Base-by-base conservation (phyloP, 768 basidiomycete genomes). In the Tylopilus felleus region DNA sequence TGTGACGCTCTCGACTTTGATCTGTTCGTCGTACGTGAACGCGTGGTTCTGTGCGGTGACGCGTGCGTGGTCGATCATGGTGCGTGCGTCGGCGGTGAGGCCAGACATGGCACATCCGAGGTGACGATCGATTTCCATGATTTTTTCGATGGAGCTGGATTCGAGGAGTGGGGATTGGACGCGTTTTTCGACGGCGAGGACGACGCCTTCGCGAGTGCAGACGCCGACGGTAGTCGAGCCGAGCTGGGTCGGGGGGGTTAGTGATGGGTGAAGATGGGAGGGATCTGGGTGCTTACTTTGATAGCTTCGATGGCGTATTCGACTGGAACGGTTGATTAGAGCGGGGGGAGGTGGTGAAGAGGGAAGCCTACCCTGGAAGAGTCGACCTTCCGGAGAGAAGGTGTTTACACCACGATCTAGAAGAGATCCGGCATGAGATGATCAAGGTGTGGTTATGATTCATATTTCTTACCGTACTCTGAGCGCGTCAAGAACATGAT, bases 281-380 rank as follows among this genome's bases (percentile, higher is more conserved):
- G 6, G 64, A 49, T 21, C 2, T 13, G 4, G n/a, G n/a, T 41
- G 43, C 52, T 43, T 21, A 94, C 94, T 75, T 97, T 98, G 73
- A 98, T 98, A 8, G 97, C 97, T 68, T 99, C 97, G 70, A 98
- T 99, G 48, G 97, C 97, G 79, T 98, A 98, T 75, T 99, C 97
- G 73, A 99, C 96, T 98, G 62, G 2, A 31, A 23, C n/a, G 33
- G 14, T 52, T 21, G 47, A 36, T 71, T 21, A 69, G 66, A 49
- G 19, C 27, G 40, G 14, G 21, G 14, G 27, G 49, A 25, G 49
- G 27, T 45, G 10, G 23, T 22, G 45, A 38, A 47, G 48, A 35
- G 19, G n/a, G 5, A 7, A 16, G 65, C 75, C 46, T 59, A 95
- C 96, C 96, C 85, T 99, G 96, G 76, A 98, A 99, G 58, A 99